Evolutionary conservation across 2,329 filamentous ascomycete species (phyloP), one percentile per base, ranked within the genome.

Genomic region (Cercospora sesami): DNA sequence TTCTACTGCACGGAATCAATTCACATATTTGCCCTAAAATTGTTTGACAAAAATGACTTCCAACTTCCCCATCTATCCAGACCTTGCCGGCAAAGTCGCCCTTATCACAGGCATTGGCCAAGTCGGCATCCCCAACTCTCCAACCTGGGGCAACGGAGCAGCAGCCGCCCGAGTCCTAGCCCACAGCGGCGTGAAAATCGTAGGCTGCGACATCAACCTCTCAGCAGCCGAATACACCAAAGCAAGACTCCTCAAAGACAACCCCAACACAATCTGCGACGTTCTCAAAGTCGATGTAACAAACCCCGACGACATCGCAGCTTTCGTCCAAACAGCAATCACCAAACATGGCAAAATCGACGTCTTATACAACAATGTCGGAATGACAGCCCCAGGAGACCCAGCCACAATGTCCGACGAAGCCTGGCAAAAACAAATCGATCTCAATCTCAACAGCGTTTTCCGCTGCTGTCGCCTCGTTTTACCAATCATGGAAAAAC

Each of bases 401-500:
- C 82, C 85, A 0, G 84, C 80, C 1, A 73, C 57, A 3, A 84
- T 87, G 79, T 58, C 67, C 0, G 84, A 87, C 60, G 78, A 81
- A 1, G 71, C 78, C 0, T 88, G 85, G 85, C 81, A 86, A 66
- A 60, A 76, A 0, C 85, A 87, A 68, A 80, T 86, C 62, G 81
- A 84, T n/a, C 73, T 87, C 30, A 88, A 87, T 71, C 78, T 88
- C 4, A 86, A 86, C 72, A 84, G 80, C 48, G 83, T 87, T 0
- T 87, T 86, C 68, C 74, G 86, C 3, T 81, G 81, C 0, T 84
- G 82, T 48, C 84, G 87, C 62, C 74, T 82, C 10, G 83, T 86
- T 0, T 74, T 87, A 0, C 85, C 85, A 0, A 79, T 86, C 30
- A 87, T 87, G 85, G 83, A 84, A 65, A 73, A 73, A 21, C 85